phyloP scores from a whole-genome alignment of 305 asterid genomes.

The Solanum aculeatissimum region DNA sequence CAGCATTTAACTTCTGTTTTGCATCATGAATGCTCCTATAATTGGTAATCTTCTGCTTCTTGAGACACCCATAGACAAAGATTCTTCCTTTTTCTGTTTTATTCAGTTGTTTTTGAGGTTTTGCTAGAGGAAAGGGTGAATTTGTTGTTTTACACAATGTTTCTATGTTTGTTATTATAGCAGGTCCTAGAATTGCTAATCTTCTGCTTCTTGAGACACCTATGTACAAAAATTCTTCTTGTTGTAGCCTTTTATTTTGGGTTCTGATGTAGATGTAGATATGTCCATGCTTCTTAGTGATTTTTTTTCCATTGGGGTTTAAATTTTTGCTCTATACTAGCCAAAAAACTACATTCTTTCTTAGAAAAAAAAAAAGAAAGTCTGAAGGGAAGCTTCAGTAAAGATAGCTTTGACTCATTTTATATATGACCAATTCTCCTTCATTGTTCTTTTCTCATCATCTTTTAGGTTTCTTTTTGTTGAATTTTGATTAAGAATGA shows the following conservation, averaged over 20 bases:
- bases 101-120: not conserved
- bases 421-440: not conserved
- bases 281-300: not conserved
- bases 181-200: slow-evolving; percentile 64
- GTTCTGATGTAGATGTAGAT: not conserved
- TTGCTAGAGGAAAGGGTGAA: not conserved
- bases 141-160: too few species aligned
- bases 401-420: not conserved
- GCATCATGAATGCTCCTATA: slow-evolving; percentile 60
- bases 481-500: not conserved
- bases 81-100: not conserved
- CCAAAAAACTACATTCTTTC: not conserved
- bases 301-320: not conserved
- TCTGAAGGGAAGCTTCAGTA: not conserved
- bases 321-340: not conserved
- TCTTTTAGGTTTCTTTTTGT: not conserved
- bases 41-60: slow-evolving; percentile 31
- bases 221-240: not conserved
- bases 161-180: not conserved
- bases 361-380: not conserved
- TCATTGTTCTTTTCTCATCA: not conserved
- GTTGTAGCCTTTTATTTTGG: not conserved
- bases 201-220: not conserved
- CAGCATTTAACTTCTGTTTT: not conserved
- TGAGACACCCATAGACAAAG: not conserved